A percentile compares a stretch with the other conserved stretches of the same genome.
phyloP scores from a whole-genome alignment of 1,139 yeast genomes.

The Pichia sp. region DNA sequence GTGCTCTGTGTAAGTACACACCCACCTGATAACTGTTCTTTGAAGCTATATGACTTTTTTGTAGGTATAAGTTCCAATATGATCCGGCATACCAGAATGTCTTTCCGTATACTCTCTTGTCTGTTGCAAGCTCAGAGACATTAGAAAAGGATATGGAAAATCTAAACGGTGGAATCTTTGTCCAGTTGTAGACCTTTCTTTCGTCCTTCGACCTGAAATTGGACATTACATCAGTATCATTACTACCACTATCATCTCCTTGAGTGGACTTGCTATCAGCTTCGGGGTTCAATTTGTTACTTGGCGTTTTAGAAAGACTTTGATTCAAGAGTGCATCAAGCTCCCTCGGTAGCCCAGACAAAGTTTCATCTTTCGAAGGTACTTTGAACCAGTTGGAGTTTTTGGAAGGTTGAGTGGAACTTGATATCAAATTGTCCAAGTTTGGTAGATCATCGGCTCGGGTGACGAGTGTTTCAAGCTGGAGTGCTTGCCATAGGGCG shows the following conservation, averaged over 20 bases:
- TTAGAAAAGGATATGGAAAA: constrained; percentile 45
- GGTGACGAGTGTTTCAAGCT: constrained; percentile 32
- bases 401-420: constrained; percentile 21
- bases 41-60: constrained; percentile 33
- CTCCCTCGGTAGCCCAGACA: constrained; percentile 30
- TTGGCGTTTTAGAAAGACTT: constrained; percentile 7
- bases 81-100: constrained; percentile 53
- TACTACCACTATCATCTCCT: constrained; percentile 10
- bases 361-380: constrained; percentile 35
- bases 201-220: constrained; percentile 5
- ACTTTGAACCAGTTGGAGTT: constrained; percentile 29
- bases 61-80: constrained; percentile 48
- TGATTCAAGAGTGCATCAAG: constrained; percentile 14
- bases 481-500: constrained; percentile 41
- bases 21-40: constrained; percentile 43
- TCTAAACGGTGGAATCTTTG: constrained; percentile 45
- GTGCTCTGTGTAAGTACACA: constrained; percentile 44
- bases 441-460: constrained; percentile 19
- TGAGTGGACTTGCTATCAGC: constrained; percentile 22
- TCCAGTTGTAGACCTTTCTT: constrained; percentile 24
- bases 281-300: constrained; percentile 7
- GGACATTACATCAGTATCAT: constrained; percentile 5
- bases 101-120: constrained; percentile 40
- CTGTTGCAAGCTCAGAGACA: constrained; percentile 36
- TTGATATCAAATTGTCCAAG: constrained; percentile 22